Evolutionary conservation across 768 basidiomycete species (phyloP).

Genomic region (Tubosaeta brunneosetosa): DNA sequence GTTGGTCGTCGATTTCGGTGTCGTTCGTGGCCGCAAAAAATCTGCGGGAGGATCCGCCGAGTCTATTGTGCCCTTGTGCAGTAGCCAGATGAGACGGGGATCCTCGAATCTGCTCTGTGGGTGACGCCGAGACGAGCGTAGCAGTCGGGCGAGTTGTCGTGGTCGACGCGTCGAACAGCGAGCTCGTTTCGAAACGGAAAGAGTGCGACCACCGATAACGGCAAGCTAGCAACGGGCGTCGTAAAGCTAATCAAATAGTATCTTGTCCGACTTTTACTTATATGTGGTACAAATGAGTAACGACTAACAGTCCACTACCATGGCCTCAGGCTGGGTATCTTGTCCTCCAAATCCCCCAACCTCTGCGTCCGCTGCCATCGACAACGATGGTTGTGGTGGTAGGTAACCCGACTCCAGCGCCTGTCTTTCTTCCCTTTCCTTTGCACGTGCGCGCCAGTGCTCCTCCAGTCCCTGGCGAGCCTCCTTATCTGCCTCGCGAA

Average conservation of each 20-base stretch:
- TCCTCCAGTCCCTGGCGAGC: slow-evolving; percentile 41
- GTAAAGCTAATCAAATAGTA: neutral
- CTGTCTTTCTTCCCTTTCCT: slow-evolving; percentile 25
- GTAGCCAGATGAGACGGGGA: slow-evolving; percentile 45
- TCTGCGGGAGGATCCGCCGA: slow-evolving; percentile 49
- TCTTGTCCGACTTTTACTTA: neutral
- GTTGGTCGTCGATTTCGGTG: slow-evolving; percentile 1
- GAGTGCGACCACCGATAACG: slow-evolving; percentile 17
- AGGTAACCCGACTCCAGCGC: slow-evolving; percentile 15
- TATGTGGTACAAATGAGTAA: neutral
- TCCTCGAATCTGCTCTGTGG: slow-evolving; percentile 29
- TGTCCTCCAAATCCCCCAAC: neutral
- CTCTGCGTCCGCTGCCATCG: slow-evolving; percentile 2
- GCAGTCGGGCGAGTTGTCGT: slow-evolving; percentile 2
- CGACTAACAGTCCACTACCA: slow-evolving; percentile 18
- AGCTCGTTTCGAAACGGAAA: slow-evolving; percentile 6
- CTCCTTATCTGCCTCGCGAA: slow-evolving; percentile 55
- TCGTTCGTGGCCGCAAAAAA: slow-evolving; percentile 1
- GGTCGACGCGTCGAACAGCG: slow-evolving; percentile 13
- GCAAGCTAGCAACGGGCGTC: slow-evolving; percentile 17
- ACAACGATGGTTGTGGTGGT: slow-evolving; percentile 7
- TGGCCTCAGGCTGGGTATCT: slow-evolving; percentile 9
- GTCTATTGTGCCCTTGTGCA: slow-evolving; percentile 39
- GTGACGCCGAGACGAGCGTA: neutral
- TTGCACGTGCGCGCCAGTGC: slow-evolving; percentile 33